Conservation (phyloP, 2,329 filamentous ascomycete genomes). For the Xenosphaeropsis pyriputrescens region DNA sequence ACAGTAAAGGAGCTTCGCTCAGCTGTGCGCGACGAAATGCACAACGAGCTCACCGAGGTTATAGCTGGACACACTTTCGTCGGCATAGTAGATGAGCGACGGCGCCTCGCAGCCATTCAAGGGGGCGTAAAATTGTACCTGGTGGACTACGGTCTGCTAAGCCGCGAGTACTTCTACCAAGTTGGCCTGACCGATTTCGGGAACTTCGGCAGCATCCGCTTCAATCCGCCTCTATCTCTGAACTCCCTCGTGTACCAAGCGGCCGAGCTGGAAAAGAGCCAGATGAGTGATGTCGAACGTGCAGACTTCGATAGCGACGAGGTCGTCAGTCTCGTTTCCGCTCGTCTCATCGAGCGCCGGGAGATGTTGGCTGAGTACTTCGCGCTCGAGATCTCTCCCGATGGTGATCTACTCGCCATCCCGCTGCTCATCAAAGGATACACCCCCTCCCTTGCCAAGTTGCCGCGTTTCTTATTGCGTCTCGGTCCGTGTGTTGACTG, state of each 20-base stretch:
- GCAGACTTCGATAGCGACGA: slow-evolving; percentile 50
- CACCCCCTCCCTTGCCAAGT: slow-evolving; percentile 68
- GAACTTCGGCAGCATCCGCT: slow-evolving; percentile 77
- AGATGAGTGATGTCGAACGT: slow-evolving; percentile 13
- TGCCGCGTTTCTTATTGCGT: slow-evolving; percentile 76
- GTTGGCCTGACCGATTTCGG: slow-evolving; percentile 88
- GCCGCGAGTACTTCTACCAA: slow-evolving; percentile 90
- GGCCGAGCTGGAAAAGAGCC: slow-evolving; percentile 50
- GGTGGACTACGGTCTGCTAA: slow-evolving; percentile 79
- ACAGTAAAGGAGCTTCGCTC: slow-evolving; percentile 76
- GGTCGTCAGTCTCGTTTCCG: slow-evolving; percentile 48
- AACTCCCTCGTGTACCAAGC: slow-evolving; percentile 58
- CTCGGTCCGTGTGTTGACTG: slow-evolving; percentile 84
- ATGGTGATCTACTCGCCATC: slow-evolving; percentile 64
- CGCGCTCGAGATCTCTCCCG: slow-evolving; percentile 63
- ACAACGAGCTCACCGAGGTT: slow-evolving; percentile 74
- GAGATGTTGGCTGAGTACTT: slow-evolving; percentile 94
- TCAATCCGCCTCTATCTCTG: slow-evolving; percentile 62
- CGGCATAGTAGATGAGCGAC: slow-evolving; percentile 75
- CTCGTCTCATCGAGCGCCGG: slow-evolving; percentile 57
- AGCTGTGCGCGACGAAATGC: slow-evolving; percentile 66
- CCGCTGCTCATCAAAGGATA: slow-evolving; percentile 85
- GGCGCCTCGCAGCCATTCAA: slow-evolving; percentile 84
- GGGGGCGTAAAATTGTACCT: slow-evolving; percentile 84
- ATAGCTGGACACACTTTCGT: slow-evolving; percentile 86